Percentiles rank a stretch among this genome's conserved stretches.
Conservation (phyloP, 2,329 filamentous ascomycete species). For the Aureobasidium sp. region DNA sequence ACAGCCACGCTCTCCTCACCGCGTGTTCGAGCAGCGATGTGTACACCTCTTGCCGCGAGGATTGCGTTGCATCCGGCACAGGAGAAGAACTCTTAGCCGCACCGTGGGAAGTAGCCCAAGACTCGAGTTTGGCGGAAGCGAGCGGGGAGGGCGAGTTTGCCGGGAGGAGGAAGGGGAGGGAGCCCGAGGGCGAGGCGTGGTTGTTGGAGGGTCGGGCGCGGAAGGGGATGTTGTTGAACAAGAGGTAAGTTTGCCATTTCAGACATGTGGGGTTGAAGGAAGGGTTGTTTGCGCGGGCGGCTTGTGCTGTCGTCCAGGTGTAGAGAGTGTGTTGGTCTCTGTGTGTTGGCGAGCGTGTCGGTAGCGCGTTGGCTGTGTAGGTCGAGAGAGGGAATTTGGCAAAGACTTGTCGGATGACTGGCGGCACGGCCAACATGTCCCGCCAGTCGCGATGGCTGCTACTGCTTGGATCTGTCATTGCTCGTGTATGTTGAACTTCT, state of each 20-base stretch:
- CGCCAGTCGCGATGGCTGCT: slow-evolving; percentile 15
- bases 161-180: slow-evolving; percentile 79
- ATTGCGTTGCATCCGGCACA: background rate
- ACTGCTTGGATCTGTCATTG: slow-evolving; percentile 5
- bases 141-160: slow-evolving; percentile 33
- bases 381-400: slow-evolving; percentile 70
- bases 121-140: slow-evolving; percentile 56
- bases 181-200: slow-evolving; percentile 81
- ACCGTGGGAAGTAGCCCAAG: slow-evolving; percentile 46
- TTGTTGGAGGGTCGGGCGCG: slow-evolving; percentile 67
- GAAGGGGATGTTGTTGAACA: slow-evolving; percentile 62
- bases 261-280: slow-evolving; percentile 90
- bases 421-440: slow-evolving; percentile 51
- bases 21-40: slow-evolving; percentile 64
- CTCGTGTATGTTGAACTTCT: background rate
- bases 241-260: slow-evolving; percentile 93
- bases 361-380: slow-evolving; percentile 67
- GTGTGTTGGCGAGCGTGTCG: slow-evolving; percentile 47
- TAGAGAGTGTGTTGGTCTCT: slow-evolving; percentile 54
- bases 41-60: slow-evolving; percentile 58
- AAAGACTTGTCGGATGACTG: slow-evolving; percentile 73
- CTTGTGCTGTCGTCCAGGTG: slow-evolving; percentile 62
- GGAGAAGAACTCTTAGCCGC: background rate
- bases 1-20: slow-evolving; percentile 82
- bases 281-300: slow-evolving; percentile 52